phyloP scores from a whole-genome alignment of 495 filamentous ascomycete genomes.

The Aspergillus incahuasiensis region DNA sequence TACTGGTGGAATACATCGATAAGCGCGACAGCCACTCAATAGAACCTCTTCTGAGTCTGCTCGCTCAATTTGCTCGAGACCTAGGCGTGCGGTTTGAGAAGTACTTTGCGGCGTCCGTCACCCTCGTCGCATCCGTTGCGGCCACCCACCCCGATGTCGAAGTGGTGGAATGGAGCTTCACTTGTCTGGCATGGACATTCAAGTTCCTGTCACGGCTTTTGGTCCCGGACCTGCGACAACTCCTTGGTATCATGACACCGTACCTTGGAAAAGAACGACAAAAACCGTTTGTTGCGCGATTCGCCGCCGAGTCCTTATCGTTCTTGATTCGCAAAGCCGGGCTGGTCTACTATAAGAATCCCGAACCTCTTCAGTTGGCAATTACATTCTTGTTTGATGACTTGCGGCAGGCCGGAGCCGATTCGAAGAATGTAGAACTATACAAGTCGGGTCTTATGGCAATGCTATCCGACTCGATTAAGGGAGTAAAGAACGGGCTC shows the following conservation, averaged over 20 bases:
- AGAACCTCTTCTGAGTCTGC: constrained; percentile 78
- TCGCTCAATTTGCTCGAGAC: constrained; percentile 89
- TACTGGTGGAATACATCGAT: constrained; percentile 73
- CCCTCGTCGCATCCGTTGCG: constrained; percentile 60
- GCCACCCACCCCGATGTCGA: constrained; percentile 63
- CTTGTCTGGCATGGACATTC: constrained; percentile 89
- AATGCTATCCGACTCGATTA: constrained; percentile 83
- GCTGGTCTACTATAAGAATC: constrained; percentile 65
- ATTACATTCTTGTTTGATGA: constrained; percentile 65
- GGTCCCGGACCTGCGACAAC: constrained; percentile 76
- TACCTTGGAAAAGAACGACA: constrained; percentile 79
- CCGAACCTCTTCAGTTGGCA: constrained; percentile 59
- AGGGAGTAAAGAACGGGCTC: constrained; percentile 70
- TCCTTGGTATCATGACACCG: constrained; percentile 77
- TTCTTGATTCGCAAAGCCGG: constrained; percentile 89
- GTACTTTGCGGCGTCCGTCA: constrained; percentile 69
- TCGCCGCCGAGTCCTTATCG: constrained; percentile 91
- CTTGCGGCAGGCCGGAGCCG: constrained; percentile 48
- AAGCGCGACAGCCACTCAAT: constrained; percentile 67
- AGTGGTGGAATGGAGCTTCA: constrained; percentile 95
- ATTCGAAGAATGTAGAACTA: constrained; percentile 42
- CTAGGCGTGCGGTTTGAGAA: constrained; percentile 83
- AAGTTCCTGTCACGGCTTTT: constrained; percentile 89
- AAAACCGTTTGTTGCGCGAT: constrained; percentile 79
- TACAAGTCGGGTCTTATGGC: constrained; percentile 87